Evolutionary conservation across 306 rosid species (phyloP), one percentile per base, ranked within the genome.

Genomic region (Inga laurina): DNA sequence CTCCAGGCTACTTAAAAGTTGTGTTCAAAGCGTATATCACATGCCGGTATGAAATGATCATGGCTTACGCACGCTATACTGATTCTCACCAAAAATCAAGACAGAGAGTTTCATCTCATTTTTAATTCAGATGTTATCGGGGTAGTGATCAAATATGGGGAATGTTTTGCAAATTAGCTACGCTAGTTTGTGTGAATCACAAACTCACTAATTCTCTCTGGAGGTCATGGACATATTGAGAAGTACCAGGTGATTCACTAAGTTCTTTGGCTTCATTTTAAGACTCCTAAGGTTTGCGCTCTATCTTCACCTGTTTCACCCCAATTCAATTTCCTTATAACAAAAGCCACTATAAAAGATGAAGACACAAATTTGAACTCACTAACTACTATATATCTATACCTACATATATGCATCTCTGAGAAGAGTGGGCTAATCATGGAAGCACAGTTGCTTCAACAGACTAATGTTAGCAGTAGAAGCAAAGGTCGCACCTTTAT

Each of bases 401-500:
- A 2, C 77, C 35, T 41, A 75, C 8, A 24, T 22, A 30, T 10
- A 30, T 11, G 43, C 24, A 66, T 45, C 61, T 59, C 35, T 49
- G 54, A 71, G 62, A 24, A 9, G n/a, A 56, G 73, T 11, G 57
- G 52, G 21, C n/a, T 32, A 49, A 68, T 62, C 49, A 76, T 62
- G 79, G 80, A 76, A 83, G 43, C 49, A 30, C 45, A 73, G 76
- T 74, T 48, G 34, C 78, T 76, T 72, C 30, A 45, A 76, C 68
- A 72, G 34, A 41, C 52, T 62, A 61, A 76, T 46, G 68, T 84
- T 41, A 77, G 41, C 82, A 72, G 32, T 46, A 57, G 79, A 46
- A 76, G 85, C 32, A 51, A 24, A 85, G 45, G 14, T 32, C 74
- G 52, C 85, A 91, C 99, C 99, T 94, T 94, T 83, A 97, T 92